Evolutionary conservation across 1,284 basidiomycete genomes (phyloP).

Genomic region (Calocybe gambosa): DNA sequence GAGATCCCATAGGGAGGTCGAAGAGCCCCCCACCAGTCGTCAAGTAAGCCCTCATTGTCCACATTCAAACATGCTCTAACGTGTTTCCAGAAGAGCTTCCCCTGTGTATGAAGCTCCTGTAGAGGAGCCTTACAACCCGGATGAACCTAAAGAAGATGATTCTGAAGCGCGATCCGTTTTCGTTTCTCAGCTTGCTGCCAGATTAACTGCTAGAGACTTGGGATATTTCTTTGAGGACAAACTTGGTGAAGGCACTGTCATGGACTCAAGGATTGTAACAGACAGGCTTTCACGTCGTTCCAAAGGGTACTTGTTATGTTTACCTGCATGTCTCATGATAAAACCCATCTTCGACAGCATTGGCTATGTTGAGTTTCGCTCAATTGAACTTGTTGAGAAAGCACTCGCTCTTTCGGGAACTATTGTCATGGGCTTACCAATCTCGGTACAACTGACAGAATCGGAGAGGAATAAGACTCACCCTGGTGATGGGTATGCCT

Average conservation of each 20-base stretch:
- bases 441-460: conserved; percentile 94
- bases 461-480: conserved; percentile 90
- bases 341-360: conserved; percentile 40
- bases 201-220: conserved; percentile 91
- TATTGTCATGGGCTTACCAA: conserved; percentile 95
- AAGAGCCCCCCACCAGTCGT: conserved; percentile 35
- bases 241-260: conserved; percentile 85
- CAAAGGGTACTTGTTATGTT: conserved; percentile 74
- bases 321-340: not conserved
- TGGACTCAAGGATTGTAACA: conserved; percentile 93
- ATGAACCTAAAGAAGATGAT: conserved; percentile 80
- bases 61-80: conserved; percentile 6
- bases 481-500: conserved; percentile 70
- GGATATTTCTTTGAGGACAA: conserved; percentile 99
- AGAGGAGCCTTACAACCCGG: conserved; percentile 62
- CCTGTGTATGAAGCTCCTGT: conserved; percentile 64
- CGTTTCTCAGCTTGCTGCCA: conserved; percentile 94
- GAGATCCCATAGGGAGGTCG: conserved; percentile 23
- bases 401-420: conserved; percentile 88
- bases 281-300: conserved; percentile 90
- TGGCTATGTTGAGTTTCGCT: conserved; percentile 94
- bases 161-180: conserved; percentile 97
- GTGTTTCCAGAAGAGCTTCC: conserved; percentile 51
- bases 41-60: conserved; percentile 25
- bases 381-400: conserved; percentile 85